phyloP scores from a whole-genome alignment of 176 grass and related monocot species.

The Rhipidocladum racemiflorum region DNA sequence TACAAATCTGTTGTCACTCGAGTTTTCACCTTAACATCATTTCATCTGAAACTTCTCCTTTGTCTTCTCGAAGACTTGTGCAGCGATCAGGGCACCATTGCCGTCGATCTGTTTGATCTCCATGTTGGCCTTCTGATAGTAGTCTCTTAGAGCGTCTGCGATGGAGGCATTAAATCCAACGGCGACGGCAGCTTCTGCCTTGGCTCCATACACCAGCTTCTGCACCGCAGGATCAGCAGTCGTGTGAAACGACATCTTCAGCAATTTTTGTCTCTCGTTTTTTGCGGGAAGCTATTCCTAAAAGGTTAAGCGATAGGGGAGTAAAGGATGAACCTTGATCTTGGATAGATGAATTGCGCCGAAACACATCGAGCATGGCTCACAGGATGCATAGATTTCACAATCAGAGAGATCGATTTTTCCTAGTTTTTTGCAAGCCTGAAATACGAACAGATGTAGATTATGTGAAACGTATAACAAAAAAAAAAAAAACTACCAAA shows the following conservation, averaged over 20 bases:
- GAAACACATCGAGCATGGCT: constrained; percentile 86
- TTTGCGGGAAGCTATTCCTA: neutral
- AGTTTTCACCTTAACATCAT: neutral
- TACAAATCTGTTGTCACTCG: neutral
- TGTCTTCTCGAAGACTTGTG: constrained; percentile 80
- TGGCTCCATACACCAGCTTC: constrained; percentile 77
- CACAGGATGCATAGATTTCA: constrained; percentile 80
- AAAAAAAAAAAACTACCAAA: neutral
- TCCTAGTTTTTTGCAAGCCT: constrained; percentile 84
- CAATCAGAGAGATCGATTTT: constrained; percentile 82
- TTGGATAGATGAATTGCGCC: constrained; percentile 73
- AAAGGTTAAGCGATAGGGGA: neutral
- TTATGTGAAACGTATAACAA: neutral
- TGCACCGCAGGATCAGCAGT: constrained; percentile 12
- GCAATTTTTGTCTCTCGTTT: neutral
- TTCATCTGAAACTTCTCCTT: constrained; percentile 83
- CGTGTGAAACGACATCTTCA: neutral
- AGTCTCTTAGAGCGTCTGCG: constrained; percentile 70
- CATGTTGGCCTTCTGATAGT: constrained; percentile 69
- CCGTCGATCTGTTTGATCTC: constrained; percentile 77
- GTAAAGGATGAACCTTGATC: constrained; percentile 53
- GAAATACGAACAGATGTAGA: neutral
- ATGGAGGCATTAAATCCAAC: constrained; percentile 86
- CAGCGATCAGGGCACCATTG: constrained; percentile 67
- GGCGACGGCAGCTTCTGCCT: constrained; percentile 85